A percentile compares a stretch with the other conserved stretches of the same genome.
phyloP scores from a whole-genome alignment of 1,284 basidiomycete genomes.

The Mycena sp. region DNA sequence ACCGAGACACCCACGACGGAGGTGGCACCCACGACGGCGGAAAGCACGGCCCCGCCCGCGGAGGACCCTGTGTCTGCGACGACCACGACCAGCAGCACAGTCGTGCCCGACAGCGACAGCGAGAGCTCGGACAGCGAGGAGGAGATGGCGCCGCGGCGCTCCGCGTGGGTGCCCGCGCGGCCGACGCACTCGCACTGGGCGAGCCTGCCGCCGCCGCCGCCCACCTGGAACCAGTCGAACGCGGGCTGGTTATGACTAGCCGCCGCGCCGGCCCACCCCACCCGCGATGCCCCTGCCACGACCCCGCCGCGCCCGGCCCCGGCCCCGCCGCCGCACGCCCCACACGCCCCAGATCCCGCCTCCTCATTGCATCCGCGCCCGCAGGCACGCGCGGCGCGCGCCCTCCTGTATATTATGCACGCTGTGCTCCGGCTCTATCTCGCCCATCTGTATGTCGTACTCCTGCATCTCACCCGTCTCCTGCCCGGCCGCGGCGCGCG shows the following conservation, averaged over 20 bases:
- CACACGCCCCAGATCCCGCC: conserved; percentile 12
- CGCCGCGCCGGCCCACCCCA: not conserved
- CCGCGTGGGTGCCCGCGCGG: conserved; percentile 65
- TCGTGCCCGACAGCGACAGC: conserved; percentile 17
- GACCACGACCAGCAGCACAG: not conserved
- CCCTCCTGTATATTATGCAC: conserved; percentile 43
- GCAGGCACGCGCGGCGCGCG: conserved; percentile 51
- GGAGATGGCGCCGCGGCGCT: conserved; percentile 8
- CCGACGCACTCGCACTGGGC: conserved; percentile 73
- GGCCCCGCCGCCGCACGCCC: conserved; percentile 36
- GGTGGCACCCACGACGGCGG: not conserved
- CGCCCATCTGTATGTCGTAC: conserved; percentile 60
- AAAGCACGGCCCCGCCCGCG: not conserved
- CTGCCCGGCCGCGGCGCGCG: conserved; percentile 13
- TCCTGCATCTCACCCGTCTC: conserved; percentile 50
- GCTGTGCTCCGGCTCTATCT: conserved; percentile 56
- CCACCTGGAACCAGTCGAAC: conserved; percentile 8
- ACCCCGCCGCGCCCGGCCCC: conserved; percentile 10
- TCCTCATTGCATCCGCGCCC: conserved; percentile 34
- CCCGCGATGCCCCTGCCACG: not conserved
- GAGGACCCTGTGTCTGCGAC: not conserved
- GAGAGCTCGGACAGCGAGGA: conserved; percentile 24
- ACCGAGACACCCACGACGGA: not conserved
- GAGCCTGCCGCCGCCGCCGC: conserved; percentile 1
- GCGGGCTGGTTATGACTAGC: conserved; percentile 23